Percentiles rank a stretch among this genome's conserved stretches.
Conservation (phyloP, 306 rosid genomes). For the Adenanthera pavonina region DNA sequence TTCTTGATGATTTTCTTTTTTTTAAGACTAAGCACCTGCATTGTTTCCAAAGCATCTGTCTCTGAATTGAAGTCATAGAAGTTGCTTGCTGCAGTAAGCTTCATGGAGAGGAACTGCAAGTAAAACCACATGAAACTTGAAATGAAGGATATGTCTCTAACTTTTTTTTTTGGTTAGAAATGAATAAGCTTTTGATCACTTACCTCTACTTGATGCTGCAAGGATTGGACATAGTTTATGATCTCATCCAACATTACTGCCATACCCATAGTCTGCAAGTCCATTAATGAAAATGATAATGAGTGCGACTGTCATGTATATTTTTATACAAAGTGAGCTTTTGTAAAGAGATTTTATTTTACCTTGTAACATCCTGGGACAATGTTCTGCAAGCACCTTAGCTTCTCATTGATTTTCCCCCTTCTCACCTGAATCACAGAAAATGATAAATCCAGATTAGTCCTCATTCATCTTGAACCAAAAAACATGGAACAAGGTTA, state of each 20-base stretch:
- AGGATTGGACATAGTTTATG: slow-evolving; percentile 92
- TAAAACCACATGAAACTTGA: slow-evolving; percentile 13
- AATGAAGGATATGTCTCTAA: neutral
- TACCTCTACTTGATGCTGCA: slow-evolving; percentile 92
- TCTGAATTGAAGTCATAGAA: slow-evolving; percentile 79
- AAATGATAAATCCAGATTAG: slow-evolving; percentile 29
- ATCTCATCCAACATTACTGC: slow-evolving; percentile 93
- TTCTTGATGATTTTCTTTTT: neutral
- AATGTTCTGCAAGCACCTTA: slow-evolving; percentile 77
- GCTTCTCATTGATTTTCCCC: slow-evolving; percentile 85
- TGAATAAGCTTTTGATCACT: slow-evolving; percentile 28
- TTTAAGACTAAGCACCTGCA: slow-evolving; percentile 55
- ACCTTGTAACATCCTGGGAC: slow-evolving; percentile 95
- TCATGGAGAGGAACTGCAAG: slow-evolving; percentile 89
- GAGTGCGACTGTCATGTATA: neutral
- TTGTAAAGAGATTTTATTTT: slow-evolving; percentile 8
- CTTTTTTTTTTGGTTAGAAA: neutral
- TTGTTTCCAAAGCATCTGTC: slow-evolving; percentile 57
- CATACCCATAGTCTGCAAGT: slow-evolving; percentile 91
- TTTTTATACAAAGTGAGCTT: neutral
- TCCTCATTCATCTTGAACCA: neutral
- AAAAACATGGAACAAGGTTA: neutral
- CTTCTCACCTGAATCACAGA: slow-evolving; percentile 74
- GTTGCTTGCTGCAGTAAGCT: slow-evolving; percentile 73
- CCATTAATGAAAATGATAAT: slow-evolving; percentile 10